A percentile compares a stretch with the other conserved stretches of the same genome.
These are phyloP conservation scores for Erigeron canadensis DNA, from an alignment of 129 eudicot genomes.

Conservation along the genomic window DNA sequence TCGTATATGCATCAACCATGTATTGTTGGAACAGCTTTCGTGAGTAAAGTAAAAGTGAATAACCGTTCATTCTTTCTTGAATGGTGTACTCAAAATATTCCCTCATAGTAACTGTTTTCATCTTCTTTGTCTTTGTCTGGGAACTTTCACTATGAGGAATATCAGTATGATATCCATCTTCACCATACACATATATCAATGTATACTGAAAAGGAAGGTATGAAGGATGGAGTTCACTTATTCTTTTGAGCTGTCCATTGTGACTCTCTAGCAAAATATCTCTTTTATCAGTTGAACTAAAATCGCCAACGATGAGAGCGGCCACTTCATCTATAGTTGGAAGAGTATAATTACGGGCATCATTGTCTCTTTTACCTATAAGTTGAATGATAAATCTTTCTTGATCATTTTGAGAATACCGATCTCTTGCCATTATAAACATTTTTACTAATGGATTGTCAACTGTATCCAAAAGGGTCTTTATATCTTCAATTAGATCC, in stretches of 20 bases:
- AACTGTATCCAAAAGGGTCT: no score
- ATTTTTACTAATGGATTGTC: not conserved
- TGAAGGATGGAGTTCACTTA: conserved; percentile 14
- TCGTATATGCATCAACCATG: conserved; percentile 18
- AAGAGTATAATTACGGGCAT: not conserved
- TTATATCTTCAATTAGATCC: no score
- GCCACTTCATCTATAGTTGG: not conserved
- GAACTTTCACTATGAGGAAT: not conserved
- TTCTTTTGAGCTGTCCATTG: not conserved
- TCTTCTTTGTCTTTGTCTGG: no score
- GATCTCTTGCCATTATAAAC: not conserved
- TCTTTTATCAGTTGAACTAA: not conserved
- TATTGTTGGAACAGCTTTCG: conserved; percentile 4
- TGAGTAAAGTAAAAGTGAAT: not conserved
- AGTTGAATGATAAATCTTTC: not conserved
- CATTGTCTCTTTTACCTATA: not conserved
- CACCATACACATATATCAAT: conserved; percentile 29
- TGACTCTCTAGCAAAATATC: conserved; percentile 28
- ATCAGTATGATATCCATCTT: conserved; percentile 24
- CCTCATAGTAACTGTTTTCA: not conserved
- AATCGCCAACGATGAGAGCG: conserved; percentile 15
- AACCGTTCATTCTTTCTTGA: not conserved
- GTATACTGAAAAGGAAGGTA: conserved; percentile 19
- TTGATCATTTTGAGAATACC: not conserved
- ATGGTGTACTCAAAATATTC: conserved; percentile 16